phyloP scores from a whole-genome alignment of 139 green algal species.

The Tetraselmis striata region DNA sequence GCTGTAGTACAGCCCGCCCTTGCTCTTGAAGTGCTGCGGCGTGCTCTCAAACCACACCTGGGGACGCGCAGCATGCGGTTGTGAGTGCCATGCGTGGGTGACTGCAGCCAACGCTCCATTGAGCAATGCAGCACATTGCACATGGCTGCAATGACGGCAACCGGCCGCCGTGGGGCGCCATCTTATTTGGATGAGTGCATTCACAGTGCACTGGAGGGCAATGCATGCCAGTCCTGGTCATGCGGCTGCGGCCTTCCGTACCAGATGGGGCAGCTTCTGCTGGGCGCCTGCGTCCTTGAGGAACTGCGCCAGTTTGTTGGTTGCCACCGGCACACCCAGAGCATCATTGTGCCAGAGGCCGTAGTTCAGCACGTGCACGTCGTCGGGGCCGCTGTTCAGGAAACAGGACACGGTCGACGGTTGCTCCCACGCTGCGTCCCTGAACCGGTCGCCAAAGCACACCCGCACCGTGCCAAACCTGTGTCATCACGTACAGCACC shows the following conservation, averaged over 20 bases:
- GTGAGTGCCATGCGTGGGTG: too few relatives aligned
- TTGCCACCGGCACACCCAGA: not conserved
- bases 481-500: not conserved
- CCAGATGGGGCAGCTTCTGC: not conserved
- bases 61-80: not conserved
- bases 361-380: not conserved
- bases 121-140: not conserved
- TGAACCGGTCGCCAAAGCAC: not conserved
- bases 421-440: not conserved
- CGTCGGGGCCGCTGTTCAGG: not conserved
- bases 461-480: not conserved
- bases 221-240: too few relatives aligned
- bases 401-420: not conserved
- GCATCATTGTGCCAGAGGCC: not conserved
- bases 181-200: too few relatives aligned
- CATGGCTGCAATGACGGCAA: too few relatives aligned
- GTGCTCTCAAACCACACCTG: not conserved
- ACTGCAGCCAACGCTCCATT: too few relatives aligned
- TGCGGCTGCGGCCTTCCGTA: too few relatives aligned
- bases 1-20: not conserved
- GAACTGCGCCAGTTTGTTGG: not conserved
- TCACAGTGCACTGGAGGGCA: too few relatives aligned
- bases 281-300: not conserved
- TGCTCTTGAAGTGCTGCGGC: not conserved
- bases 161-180: too few relatives aligned